Evolutionary conservation across 2,329 filamentous ascomycete species (phyloP).

Genomic region (Botryosphaeria dothidea): DNA sequence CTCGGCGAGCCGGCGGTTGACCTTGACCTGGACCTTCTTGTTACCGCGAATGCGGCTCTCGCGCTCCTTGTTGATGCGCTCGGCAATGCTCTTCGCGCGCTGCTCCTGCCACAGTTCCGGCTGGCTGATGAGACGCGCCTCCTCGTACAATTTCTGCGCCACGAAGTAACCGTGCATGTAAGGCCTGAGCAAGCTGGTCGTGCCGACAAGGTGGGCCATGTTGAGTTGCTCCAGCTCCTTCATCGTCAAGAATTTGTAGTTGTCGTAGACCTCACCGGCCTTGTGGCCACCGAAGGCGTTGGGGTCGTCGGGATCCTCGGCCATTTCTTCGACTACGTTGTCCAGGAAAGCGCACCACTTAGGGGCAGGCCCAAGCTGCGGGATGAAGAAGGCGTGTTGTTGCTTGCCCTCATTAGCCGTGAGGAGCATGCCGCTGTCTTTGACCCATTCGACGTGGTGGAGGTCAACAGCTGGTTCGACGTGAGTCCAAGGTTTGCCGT

Average conservation of each 20-base stretch:
- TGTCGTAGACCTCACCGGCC: slow-evolving; percentile 86
- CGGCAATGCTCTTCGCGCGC: slow-evolving; percentile 83
- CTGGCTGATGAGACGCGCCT: slow-evolving; percentile 88
- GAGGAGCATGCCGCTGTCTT: slow-evolving; percentile 88
- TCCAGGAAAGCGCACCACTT: slow-evolving; percentile 97
- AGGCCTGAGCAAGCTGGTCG: slow-evolving; percentile 83
- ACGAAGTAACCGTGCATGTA: slow-evolving; percentile 99
- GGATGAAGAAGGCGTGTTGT: slow-evolving; percentile 93
- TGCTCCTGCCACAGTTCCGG: slow-evolving; percentile 94
- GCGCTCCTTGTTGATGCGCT: slow-evolving; percentile 96
- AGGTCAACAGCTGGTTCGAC: slow-evolving; percentile 94
- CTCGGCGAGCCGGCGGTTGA: slow-evolving; percentile 76
- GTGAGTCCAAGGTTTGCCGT: slow-evolving; percentile 89
- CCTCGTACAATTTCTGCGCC: slow-evolving; percentile 90
- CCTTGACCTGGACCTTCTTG: slow-evolving; percentile 88
- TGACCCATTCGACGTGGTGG: slow-evolving; percentile 91
- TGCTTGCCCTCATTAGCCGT: slow-evolving; percentile 96
- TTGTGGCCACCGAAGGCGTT: slow-evolving; percentile 54
- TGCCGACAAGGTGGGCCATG: slow-evolving; percentile 84
- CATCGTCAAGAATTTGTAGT: slow-evolving; percentile 96
- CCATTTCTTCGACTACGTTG: slow-evolving; percentile 98
- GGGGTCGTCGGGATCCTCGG: slow-evolving; percentile 71
- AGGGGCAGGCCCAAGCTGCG: slow-evolving; percentile 87
- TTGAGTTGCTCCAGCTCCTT: slow-evolving; percentile 84
- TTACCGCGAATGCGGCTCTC: slow-evolving; percentile 89